Conservation (phyloP, 192 early-diverging fungal species). For the Coemansia sp. region DNA sequence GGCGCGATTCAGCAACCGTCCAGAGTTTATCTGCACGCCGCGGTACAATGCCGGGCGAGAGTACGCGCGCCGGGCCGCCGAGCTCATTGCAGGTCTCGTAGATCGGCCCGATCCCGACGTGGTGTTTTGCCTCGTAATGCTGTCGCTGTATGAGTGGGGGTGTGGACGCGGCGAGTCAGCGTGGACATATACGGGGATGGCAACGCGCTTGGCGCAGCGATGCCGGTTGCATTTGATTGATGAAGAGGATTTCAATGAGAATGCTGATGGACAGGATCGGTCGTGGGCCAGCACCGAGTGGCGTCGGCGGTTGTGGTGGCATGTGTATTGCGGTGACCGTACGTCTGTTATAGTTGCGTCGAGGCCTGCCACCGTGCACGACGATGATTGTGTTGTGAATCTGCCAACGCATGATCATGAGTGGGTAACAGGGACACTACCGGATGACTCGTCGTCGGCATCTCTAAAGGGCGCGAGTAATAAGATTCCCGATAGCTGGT, state of each 20-base stretch:
- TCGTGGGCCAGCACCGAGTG: slow-evolving; percentile 48
- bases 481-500: slow-evolving; percentile 40
- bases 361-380: slow-evolving; percentile 51
- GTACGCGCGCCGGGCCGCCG: slow-evolving; percentile 50
- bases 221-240: slow-evolving; percentile 52
- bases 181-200: slow-evolving; percentile 56
- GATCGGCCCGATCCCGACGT: slow-evolving; percentile 56
- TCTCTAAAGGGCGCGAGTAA: neutral
- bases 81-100: slow-evolving; percentile 45
- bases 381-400: slow-evolving; percentile 54
- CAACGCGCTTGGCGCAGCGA: slow-evolving; percentile 52
- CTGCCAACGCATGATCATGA: slow-evolving; percentile 53
- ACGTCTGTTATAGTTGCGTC: slow-evolving; percentile 54
- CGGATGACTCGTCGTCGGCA: neutral
- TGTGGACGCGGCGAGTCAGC: slow-evolving; percentile 58
- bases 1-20: slow-evolving; percentile 49
- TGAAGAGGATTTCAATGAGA: slow-evolving; percentile 56
- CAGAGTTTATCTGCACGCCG: slow-evolving; percentile 50
- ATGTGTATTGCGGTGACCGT: slow-evolving; percentile 50
- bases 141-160: slow-evolving; percentile 56
- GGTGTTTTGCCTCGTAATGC: slow-evolving; percentile 44
- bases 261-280: slow-evolving; percentile 32
- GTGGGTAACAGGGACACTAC: slow-evolving; percentile 39
- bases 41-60: slow-evolving; percentile 53
- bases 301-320: slow-evolving; percentile 56